Evolutionary conservation across 2,329 filamentous ascomycete genomes (phyloP), one percentile per base, ranked within the genome.

Genomic region (Paracorniculantispora psalliotae): DNA sequence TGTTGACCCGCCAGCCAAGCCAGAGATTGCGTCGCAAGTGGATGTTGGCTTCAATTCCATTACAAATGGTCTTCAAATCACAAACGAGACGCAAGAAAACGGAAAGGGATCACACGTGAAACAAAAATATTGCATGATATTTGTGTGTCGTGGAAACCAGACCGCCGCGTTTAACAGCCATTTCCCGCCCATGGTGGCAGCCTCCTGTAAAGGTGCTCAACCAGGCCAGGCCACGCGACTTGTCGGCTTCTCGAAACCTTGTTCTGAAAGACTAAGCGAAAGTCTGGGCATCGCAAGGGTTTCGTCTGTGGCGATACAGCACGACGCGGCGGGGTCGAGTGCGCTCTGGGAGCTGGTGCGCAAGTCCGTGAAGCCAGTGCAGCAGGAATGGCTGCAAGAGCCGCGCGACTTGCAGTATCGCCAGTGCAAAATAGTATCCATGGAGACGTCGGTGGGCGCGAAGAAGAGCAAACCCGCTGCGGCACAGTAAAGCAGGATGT

Each of bases 1-100:
- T 49, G 50, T 59, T 26, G 61, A 61, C 75, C 47, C 63, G 61
- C 49, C 71, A 2, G 67, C 68, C 2, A 60, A 61, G 17, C 84
- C 85, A 3, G 82, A 81, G 50, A 72, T 90, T 9, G 71, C 73
- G n/a, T 72, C 73, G 3, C 79, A 80, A 62, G 69, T 91, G 41
- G 82, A 89, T 51, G 73, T 89, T 50, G 89, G 89, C 2, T 74
- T 91, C 47, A 82, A 85, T 64, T 79, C 75, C 59, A 84, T 90
- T 59, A 86, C 83, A 5, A 80, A 83, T 19, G 77, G 76, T 51
- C 77, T 92, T 2, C 79, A 86, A 15, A 30, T 21, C 10, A 25
- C 47, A 9, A 41, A 19, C 9, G 49, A 41, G 7, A 35, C 28
- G 15, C 12, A 19, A 17, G n/a, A 19, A 9, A 8, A 25, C n/a